Conservation (phyloP, 768 basidiomycete genomes). For the Boletus sp. region DNA sequence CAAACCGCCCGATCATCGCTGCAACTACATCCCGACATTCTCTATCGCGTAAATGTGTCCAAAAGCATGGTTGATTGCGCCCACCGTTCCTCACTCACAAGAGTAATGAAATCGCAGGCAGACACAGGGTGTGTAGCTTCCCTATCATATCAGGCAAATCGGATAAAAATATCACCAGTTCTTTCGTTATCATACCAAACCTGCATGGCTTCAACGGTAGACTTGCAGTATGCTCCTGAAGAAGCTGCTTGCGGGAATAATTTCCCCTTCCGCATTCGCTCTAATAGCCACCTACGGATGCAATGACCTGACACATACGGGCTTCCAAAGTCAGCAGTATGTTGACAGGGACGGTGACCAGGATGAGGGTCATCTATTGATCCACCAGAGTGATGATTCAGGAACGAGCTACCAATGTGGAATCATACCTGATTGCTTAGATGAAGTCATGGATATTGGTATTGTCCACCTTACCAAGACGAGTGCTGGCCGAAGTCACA, state of each 20-base stretch:
- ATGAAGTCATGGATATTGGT: neutral
- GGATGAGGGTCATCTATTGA: neutral
- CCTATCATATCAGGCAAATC: too few relatives aligned
- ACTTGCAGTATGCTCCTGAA: neutral
- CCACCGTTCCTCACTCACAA: neutral
- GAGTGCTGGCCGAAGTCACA: neutral
- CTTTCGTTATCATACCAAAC: neutral
- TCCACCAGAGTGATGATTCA: neutral
- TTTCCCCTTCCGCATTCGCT: neutral
- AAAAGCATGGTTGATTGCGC: too few relatives aligned
- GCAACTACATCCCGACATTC: neutral
- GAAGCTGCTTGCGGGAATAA: neutral
- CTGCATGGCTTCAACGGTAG: neutral
- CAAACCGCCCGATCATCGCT: neutral
- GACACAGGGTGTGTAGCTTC: neutral
- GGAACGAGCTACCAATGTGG: neutral
- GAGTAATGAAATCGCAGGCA: neutral
- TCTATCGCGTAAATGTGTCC: too few relatives aligned
- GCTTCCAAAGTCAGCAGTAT: neutral
- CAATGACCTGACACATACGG: too few relatives aligned
- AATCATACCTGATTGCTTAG: neutral
- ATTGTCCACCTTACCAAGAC: neutral
- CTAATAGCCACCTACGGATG: neutral
- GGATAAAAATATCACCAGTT: neutral
- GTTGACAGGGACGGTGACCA: neutral